Base-by-base conservation (phyloP, 2,329 filamentous ascomycete species). In the Diaporthe amygdali region DNA sequence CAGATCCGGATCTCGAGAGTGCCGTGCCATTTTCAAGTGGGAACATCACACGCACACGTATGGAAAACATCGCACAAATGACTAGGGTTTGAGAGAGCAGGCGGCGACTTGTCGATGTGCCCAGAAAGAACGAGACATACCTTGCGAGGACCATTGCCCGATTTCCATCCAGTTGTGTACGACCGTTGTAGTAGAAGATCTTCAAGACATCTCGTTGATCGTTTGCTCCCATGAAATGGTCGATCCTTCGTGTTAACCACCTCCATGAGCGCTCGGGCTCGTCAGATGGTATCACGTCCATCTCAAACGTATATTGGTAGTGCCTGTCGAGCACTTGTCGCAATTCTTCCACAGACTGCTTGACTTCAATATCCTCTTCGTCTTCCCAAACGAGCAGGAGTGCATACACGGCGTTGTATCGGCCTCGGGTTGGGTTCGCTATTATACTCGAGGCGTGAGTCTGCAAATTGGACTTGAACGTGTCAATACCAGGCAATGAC, bases 371-470 rank as follows among this genome's bases (percentile, higher is more conserved):
- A 15, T 88, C 84, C 15, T 85, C 82, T 64, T 90, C 88, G 47
- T 89, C 86, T 70, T 88, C 83, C 88, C 88, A 90, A 69, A 84
- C 82, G 5, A 90, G 78, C n/a, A 90, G 76, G n/a, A 90, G 82
- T 2, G 80, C 87, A 66, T 86, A 84, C 3, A 85, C 88, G n/a
- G 81, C 80, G 51, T 81, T 85, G 74, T 90, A 90, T 15, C 88
- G 86, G 71, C 84, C 85, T 52, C 87, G 86, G 66, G 82, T 82
- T 4, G 86, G 82, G 9, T 84, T 86, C 17, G 85, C 83, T 34
- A 89, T 79, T 68, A 89, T 85, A 59, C 82, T 83, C 9, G 85
- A 83, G 7, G 84, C 85, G 25, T 84, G 84, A 66, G 78, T 82
- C 75, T 90, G 87, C n/a, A 90, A 77, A 27, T 89, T 86, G 32